These are phyloP conservation scores for Moesziomyces sp. DNA, from an alignment of 1,284 basidiomycete species.

Conservation along the genomic window DNA sequence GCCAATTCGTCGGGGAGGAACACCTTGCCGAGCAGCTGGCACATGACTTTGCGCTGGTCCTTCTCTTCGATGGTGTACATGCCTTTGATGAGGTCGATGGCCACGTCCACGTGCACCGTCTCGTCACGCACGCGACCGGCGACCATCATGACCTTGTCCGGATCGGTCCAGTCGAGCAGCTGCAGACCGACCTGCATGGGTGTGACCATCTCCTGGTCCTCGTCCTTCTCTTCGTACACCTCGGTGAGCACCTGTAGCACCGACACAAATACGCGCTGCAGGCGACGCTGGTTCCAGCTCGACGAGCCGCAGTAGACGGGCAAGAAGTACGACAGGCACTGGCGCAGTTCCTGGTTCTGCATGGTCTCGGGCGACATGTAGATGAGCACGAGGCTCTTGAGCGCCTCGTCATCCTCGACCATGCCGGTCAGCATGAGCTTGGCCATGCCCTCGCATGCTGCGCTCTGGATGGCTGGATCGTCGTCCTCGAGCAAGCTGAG, in stretches of 20 bases:
- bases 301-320: constrained; percentile 92
- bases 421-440: constrained; percentile 88
- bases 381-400: constrained; percentile 80
- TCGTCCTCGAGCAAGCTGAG: constrained; percentile 75
- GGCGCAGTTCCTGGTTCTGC: constrained; percentile 85
- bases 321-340: constrained; percentile 95
- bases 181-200: constrained; percentile 83
- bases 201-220: constrained; percentile 81
- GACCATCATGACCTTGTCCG: constrained; percentile 79
- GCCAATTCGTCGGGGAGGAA: constrained; percentile 78
- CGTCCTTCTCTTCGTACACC: constrained; percentile 79
- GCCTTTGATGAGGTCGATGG: constrained; percentile 77
- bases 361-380: constrained; percentile 89
- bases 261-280: constrained; percentile 83
- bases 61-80: constrained; percentile 72
- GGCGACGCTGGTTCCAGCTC: constrained; percentile 79
- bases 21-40: constrained; percentile 82
- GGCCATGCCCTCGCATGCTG: constrained; percentile 83
- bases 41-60: constrained; percentile 82
- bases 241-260: constrained; percentile 77
- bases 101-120: constrained; percentile 81
- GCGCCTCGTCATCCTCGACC: constrained; percentile 69
- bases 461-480: constrained; percentile 75
- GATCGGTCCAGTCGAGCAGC: constrained; percentile 93
- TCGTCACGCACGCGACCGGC: constrained; percentile 69